Evolutionary conservation across 441 rosid genomes (phyloP).

Genomic region (Jatropha podagrica): DNA sequence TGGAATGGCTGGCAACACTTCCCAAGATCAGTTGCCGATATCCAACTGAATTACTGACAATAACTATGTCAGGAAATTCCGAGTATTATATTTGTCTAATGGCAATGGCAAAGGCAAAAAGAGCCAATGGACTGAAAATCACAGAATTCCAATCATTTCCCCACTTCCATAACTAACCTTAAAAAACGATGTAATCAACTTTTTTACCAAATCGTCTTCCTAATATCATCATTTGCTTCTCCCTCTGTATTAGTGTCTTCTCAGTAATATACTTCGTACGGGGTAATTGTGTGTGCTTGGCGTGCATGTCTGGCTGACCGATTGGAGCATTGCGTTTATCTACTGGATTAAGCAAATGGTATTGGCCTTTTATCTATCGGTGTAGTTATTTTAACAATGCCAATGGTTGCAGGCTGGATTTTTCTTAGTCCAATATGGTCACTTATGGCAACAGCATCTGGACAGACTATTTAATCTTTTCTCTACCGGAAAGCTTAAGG

Average conservation of each 20-base stretch:
- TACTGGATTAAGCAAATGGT: neutral
- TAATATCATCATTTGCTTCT: constrained; percentile 2
- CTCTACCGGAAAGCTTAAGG: constrained; percentile 88
- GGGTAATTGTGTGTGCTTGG: neutral
- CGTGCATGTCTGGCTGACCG: no score
- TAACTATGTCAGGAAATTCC: neutral
- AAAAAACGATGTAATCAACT: no score
- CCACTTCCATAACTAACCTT: no score
- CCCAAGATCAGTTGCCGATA: neutral
- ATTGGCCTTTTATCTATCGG: neutral
- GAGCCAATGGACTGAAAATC: neutral
- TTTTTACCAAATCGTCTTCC: neutral
- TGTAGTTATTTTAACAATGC: constrained; percentile 11
- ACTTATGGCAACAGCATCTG: constrained; percentile 82
- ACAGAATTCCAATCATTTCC: neutral
- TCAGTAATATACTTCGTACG: neutral
- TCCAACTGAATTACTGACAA: neutral
- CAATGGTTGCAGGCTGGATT: constrained; percentile 76
- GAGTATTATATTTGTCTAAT: neutral
- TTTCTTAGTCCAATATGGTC: constrained; percentile 74
- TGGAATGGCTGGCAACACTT: neutral
- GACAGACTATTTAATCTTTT: constrained; percentile 62
- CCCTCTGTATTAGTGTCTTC: neutral
- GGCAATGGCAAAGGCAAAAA: neutral
- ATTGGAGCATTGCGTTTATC: neutral